phyloP scores from a whole-genome alignment of 352 stramenopile species.

The Phytophthora pseudosyringae region DNA sequence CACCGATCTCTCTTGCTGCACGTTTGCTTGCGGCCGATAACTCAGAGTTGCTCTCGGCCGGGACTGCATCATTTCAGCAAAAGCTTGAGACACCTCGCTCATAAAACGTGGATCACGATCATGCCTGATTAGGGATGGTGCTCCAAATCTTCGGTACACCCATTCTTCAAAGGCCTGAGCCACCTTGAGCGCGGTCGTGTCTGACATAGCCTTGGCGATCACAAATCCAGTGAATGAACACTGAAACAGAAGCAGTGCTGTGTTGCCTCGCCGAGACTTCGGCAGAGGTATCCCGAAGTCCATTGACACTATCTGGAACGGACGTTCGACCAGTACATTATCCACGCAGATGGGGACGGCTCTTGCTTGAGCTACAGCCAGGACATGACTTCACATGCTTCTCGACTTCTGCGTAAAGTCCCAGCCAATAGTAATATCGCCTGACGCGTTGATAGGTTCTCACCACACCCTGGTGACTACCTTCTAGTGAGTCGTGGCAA shows the following conservation, averaged over 20 bases:
- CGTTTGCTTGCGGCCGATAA: not conserved
- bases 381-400: constrained; percentile 3
- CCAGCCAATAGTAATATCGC: constrained; percentile 9
- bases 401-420: constrained; percentile 8
- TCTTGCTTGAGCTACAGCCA: constrained; percentile 5
- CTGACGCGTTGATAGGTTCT: constrained; percentile 10
- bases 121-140: not conserved
- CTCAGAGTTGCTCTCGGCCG: not conserved
- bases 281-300: not conserved
- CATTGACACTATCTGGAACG: constrained; percentile 11
- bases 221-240: not conserved
- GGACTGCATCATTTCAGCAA: constrained; percentile 8
- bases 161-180: not conserved
- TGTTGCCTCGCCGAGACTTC: not conserved
- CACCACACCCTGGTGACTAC: not conserved
- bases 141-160: not conserved
- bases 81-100: constrained; percentile 5
- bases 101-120: too few relatives aligned
- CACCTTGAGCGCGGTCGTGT: not conserved
- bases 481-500: constrained; percentile 11
- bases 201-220: not conserved
- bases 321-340: not conserved
- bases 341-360: not conserved
- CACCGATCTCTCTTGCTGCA: constrained; percentile 2
- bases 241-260: not conserved